Evolutionary conservation across 257 asterid genomes (phyloP).

Genomic region (Solanum ossicruentum): DNA sequence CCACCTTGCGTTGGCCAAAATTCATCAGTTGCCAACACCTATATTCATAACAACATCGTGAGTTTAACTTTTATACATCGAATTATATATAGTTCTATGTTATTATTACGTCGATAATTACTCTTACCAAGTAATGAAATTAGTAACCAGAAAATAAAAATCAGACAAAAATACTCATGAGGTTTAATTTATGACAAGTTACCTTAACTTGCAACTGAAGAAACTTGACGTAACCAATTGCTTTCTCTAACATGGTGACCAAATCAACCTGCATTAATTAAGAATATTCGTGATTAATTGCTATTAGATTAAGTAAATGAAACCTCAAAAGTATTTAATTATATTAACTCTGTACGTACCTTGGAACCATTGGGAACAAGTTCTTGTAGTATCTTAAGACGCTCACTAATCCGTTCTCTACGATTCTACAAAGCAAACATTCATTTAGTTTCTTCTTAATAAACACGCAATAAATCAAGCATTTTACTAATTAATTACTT

Average conservation of each 20-base stretch:
- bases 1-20: slow-evolving; percentile 94
- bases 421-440: slow-evolving; percentile 9
- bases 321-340: neutral
- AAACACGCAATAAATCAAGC: neutral
- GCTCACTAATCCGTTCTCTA: slow-evolving; percentile 63
- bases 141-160: neutral
- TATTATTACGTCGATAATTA: neutral
- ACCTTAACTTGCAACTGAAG: slow-evolving; percentile 94
- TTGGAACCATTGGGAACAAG: slow-evolving; percentile 92
- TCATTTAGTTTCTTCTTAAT: neutral
- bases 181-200: neutral
- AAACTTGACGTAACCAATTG: slow-evolving; percentile 80
- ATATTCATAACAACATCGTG: neutral
- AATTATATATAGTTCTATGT: neutral
- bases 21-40: slow-evolving; percentile 92
- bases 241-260: slow-evolving; percentile 92
- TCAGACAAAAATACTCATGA: neutral
- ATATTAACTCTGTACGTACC: slow-evolving; percentile 33
- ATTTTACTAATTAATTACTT: neutral
- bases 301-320: neutral
- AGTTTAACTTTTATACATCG: neutral
- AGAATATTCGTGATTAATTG: neutral
- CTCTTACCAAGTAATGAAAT: neutral
- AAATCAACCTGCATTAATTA: slow-evolving; percentile 61
- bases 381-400: slow-evolving; percentile 70